These are phyloP conservation scores for Colletotrichum scovillei DNA, from an alignment of 2,329 filamentous ascomycete genomes.

Conservation along the genomic window DNA sequence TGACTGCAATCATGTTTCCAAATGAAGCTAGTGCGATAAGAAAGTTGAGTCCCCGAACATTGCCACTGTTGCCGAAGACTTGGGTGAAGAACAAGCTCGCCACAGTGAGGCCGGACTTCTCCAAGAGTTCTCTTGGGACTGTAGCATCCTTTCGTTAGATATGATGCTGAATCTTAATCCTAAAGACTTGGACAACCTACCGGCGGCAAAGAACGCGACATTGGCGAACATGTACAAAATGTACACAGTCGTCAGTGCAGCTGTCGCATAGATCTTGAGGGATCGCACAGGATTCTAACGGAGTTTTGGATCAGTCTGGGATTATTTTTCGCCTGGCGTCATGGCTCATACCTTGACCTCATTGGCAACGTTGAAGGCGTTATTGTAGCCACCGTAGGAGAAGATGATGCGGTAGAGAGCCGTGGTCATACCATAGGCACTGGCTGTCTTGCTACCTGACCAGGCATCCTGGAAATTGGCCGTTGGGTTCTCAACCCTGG, in stretches of 20 bases:
- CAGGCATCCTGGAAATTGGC: constrained; percentile 47
- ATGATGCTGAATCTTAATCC: neutral
- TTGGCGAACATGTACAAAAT: constrained; percentile 69
- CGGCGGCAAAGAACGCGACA: constrained; percentile 67
- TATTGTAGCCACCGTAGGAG: constrained; percentile 58
- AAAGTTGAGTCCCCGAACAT: constrained; percentile 66
- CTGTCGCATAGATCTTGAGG: constrained; percentile 60
- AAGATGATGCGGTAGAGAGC: constrained; percentile 27
- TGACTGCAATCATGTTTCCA: constrained; percentile 66
- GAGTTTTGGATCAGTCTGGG: neutral
- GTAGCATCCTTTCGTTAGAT: neutral
- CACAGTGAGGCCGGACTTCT: constrained; percentile 62
- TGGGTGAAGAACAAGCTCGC: constrained; percentile 69
- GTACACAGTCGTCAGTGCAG: constrained; percentile 62
- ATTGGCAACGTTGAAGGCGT: constrained; percentile 71
- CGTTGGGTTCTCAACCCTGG: constrained; percentile 44
- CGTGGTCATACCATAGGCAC: constrained; percentile 17
- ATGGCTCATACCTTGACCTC: constrained; percentile 55
- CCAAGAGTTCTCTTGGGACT: constrained; percentile 63
- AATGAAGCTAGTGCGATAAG: constrained; percentile 67
- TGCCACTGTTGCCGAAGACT: constrained; percentile 62
- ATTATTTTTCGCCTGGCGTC: neutral
- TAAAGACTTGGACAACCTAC: constrained; percentile 36
- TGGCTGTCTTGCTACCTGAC: constrained; percentile 19
- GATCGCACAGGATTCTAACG: constrained; percentile 65